These are phyloP conservation scores for Rugonectria rugulosa DNA, from an alignment of 2,329 filamentous ascomycete species.

Conservation along the genomic window DNA sequence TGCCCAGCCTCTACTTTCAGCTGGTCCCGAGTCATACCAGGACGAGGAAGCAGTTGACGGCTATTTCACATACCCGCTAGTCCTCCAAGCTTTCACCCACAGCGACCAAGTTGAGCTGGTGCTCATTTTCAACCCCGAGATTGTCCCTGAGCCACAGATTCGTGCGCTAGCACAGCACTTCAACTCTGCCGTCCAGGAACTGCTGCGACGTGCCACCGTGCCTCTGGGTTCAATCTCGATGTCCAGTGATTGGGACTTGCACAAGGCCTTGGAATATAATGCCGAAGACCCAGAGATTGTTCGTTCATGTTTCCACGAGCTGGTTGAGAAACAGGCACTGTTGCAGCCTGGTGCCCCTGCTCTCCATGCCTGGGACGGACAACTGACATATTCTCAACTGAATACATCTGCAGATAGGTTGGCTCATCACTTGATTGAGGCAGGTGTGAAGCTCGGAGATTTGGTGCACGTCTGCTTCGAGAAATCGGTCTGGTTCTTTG, in stretches of 20 bases:
- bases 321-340: slow-evolving; percentile 21
- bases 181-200: background rate
- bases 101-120: slow-evolving; percentile 24
- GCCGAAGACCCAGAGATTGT: background rate
- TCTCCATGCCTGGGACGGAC: slow-evolving; percentile 36
- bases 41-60: slow-evolving; percentile 4
- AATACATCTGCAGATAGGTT: slow-evolving; percentile 8
- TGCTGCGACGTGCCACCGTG: background rate
- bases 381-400: slow-evolving; percentile 30
- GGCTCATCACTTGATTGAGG: slow-evolving; percentile 12
- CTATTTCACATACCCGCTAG: slow-evolving; percentile 38
- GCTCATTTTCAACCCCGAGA: slow-evolving; percentile 19
- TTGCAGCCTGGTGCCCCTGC: slow-evolving; percentile 15
- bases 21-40: slow-evolving; percentile 5
- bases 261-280: background rate
- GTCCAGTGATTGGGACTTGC: background rate
- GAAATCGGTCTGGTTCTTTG: slow-evolving; percentile 21
- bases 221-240: background rate
- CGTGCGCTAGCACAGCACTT: background rate
- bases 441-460: slow-evolving; percentile 1
- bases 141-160: background rate
- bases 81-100: slow-evolving; percentile 15
- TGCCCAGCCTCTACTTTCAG: background rate
- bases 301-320: slow-evolving; percentile 25
- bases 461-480: slow-evolving; percentile 21